These are phyloP conservation scores for Verbascum thapsus DNA, from an alignment of 257 asterid species.

Conservation along the genomic window DNA sequence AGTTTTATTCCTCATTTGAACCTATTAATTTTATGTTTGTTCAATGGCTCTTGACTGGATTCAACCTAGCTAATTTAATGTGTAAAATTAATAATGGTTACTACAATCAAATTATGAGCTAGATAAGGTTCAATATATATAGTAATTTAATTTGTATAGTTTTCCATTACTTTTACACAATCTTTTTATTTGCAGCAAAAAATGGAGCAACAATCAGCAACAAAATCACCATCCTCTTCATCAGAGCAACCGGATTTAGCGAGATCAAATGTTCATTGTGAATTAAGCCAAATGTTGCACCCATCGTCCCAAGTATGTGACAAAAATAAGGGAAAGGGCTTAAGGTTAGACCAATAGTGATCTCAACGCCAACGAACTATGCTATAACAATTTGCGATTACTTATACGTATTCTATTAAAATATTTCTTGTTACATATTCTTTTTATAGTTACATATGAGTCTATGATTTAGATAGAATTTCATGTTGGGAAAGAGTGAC, in stretches of 20 bases:
- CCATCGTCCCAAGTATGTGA: neutral
- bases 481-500: too few species aligned
- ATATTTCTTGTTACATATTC: neutral
- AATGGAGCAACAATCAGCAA: slow-evolving; percentile 2
- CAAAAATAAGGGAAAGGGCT: neutral
- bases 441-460: neutral
- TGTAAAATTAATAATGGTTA: neutral
- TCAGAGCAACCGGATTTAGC: neutral
- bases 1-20: neutral
- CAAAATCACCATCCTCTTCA: neutral
- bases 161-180: neutral
- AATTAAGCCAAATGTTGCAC: neutral
- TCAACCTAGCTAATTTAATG: neutral
- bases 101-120: neutral
- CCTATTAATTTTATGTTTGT: neutral
- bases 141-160: neutral
- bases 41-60: neutral
- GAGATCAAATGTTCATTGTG: neutral
- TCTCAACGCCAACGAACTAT: neutral
- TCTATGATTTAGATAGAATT: neutral
- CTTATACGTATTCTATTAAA: neutral
- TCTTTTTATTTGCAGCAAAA: neutral
- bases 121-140: neutral
- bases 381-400: neutral
- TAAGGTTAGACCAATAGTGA: neutral